Evolutionary conservation across 768 basidiomycete species (phyloP), one percentile per base, ranked within the genome.

Genomic region (Nevesoporus exiguus): DNA sequence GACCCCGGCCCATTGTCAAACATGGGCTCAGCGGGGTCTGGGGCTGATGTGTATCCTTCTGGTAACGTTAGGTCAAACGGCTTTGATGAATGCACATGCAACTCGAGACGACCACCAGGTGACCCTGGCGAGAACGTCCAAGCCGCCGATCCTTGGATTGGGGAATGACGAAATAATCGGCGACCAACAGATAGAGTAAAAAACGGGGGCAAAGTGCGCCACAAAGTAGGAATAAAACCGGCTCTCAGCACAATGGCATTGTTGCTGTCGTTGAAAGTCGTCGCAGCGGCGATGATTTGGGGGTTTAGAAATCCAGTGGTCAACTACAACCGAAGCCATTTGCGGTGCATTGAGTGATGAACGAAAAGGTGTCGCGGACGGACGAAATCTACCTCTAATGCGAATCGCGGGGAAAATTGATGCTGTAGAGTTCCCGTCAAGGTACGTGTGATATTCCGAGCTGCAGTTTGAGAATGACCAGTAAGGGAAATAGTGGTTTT

Each of bases 341-440:
- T 46, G 31, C 50, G n/a, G 44, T 55, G 51, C 48, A 36, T 51
- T 46, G 55, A 56, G 51, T 34, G 45, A 58, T 39, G 42, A 39
- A 27, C 10, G 7, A 30, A 56, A 58, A 37, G 49, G 57, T 49
- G 50, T 61, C 52, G 31, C 34, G 31, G 62, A 54, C 54, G 63
- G 57, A 59, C 47, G 56, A 48, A 55, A 43, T 52, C 58, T 66
- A 78, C 83, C 68, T 77, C 72, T n/a, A 77, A 71, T 41, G 68
- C 66, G 53, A 83, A 62, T 47, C 81, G 80, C 14, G 89, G 87
- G 27, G 88, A 89, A 63, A 82, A 83, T 61, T 90, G 88, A 68
- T 93, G 86, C 52, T 79, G 81, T 45, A 94, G 69, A 2, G 90
- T 90, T 34, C 88, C 89, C 24, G 82, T 65, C 36, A 93, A 65